Evolutionary conservation across 306 rosid genomes (phyloP).

Genomic region (Castanea mollissima): DNA sequence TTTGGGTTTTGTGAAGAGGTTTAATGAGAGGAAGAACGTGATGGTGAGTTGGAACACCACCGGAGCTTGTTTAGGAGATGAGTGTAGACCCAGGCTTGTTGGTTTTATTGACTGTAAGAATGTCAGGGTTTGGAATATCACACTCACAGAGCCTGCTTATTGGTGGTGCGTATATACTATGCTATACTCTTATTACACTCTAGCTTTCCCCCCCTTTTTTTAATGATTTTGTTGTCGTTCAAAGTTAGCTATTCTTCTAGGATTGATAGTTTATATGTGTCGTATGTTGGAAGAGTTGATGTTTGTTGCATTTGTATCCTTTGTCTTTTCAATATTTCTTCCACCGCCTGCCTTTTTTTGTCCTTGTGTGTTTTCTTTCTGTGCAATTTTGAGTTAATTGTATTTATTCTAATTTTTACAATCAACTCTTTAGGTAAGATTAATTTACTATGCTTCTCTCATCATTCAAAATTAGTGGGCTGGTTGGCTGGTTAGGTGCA

Average conservation of each 20-base stretch:
- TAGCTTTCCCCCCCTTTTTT: background rate
- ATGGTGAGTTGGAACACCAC: slow-evolving; percentile 96
- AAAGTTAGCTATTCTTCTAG: background rate
- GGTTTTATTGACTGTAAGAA: slow-evolving; percentile 61
- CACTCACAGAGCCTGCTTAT: slow-evolving; percentile 72
- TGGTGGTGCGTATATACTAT: slow-evolving; percentile 63
- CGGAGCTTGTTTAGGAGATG: slow-evolving; percentile 81
- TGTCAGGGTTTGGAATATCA: slow-evolving; percentile 51
- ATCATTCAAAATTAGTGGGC: too few species aligned
- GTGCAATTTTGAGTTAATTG: too few species aligned
- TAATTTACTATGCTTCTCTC: too few species aligned
- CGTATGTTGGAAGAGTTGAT: too few species aligned
- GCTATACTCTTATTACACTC: background rate
- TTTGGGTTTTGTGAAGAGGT: slow-evolving; percentile 57
- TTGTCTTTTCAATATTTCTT: too few species aligned
- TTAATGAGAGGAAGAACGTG: slow-evolving; percentile 70
- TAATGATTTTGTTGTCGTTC: background rate
- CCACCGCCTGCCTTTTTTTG: too few species aligned
- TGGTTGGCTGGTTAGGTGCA: too few species aligned
- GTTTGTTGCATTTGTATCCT: too few species aligned
- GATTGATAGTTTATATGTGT: too few species aligned
- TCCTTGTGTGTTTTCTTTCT: too few species aligned
- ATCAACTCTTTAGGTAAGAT: too few species aligned
- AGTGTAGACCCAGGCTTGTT: slow-evolving; percentile 79
- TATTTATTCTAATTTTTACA: too few species aligned